A percentile compares a stretch with the other conserved stretches of the same genome.
Conservation (phyloP, 306 rosid species). For the Alnus rubra region DNA sequence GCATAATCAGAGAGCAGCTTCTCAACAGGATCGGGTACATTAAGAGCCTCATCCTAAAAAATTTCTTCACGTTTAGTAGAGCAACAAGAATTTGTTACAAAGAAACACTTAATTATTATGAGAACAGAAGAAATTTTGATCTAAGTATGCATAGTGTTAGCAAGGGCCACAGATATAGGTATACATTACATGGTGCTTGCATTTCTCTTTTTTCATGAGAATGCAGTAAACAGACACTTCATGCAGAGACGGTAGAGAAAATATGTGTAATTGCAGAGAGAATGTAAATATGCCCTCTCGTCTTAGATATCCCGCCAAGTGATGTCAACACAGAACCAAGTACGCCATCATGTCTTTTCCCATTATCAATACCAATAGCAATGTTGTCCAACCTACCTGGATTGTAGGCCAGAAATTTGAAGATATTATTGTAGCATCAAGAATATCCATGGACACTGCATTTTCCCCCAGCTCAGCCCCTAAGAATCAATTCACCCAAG, state of each 20-base stretch:
- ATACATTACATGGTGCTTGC: background rate
- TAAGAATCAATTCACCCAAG: constrained; percentile 30
- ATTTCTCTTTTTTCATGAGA: background rate
- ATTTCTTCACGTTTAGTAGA: constrained; percentile 31
- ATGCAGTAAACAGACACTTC: constrained; percentile 5
- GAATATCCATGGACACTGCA: constrained; percentile 63
- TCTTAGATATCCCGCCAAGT: background rate
- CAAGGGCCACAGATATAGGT: background rate
- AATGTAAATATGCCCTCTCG: background rate
- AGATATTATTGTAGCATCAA: constrained; percentile 31
- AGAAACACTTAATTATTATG: constrained; percentile 11
- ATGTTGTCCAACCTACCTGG: too few relatives aligned
- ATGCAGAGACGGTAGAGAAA: constrained; percentile 4
- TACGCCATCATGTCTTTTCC: background rate
- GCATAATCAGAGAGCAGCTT: constrained; percentile 83
- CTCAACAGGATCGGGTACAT: constrained; percentile 69
- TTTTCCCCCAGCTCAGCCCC: constrained; percentile 46
- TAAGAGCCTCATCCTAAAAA: constrained; percentile 81
- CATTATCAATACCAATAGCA: too few relatives aligned
- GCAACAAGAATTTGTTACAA: constrained; percentile 4
- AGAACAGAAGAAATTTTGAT: constrained; percentile 2
- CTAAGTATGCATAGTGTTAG: background rate
- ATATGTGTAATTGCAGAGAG: background rate
- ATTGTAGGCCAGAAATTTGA: too few relatives aligned
- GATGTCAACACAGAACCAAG: background rate